These are phyloP conservation scores for Vigna unguiculata DNA, from an alignment of 306 rosid species.

Conservation along the genomic window DNA sequence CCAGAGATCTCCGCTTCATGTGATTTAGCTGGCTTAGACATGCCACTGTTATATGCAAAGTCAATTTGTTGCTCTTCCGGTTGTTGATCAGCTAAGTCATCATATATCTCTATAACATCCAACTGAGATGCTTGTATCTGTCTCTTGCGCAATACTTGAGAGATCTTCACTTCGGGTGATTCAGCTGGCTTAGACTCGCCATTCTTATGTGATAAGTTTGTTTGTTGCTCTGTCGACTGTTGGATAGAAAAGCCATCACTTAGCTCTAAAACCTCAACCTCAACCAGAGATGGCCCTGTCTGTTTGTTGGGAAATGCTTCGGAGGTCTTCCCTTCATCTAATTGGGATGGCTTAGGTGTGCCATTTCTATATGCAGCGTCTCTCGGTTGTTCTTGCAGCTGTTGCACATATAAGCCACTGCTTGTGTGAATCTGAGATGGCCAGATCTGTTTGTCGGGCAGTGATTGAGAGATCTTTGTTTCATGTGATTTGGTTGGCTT, in stretches of 20 bases:
- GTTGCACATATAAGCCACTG: not conserved
- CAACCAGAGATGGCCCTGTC: not conserved
- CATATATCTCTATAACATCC: not conserved
- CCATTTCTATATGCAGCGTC: not conserved
- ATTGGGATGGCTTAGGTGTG: not conserved
- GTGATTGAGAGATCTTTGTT: not conserved
- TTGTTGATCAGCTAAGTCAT: slow-evolving; percentile 40
- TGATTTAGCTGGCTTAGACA: slow-evolving; percentile 35
- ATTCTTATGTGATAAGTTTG: not conserved
- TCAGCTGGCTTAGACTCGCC: not conserved
- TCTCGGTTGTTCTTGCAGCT: not conserved
- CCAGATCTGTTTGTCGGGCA: not conserved
- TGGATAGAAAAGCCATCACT: not conserved
- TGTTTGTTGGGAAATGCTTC: slow-evolving; percentile 19
- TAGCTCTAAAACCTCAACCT: not conserved
- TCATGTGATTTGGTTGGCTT: not conserved
- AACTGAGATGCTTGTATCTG: not conserved
- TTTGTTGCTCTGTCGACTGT: not conserved
- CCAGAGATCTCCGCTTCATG: slow-evolving; percentile 36
- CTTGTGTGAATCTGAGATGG: not conserved
- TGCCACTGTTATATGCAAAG: slow-evolving; percentile 9
- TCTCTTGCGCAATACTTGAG: not conserved
- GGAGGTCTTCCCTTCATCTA: not conserved
- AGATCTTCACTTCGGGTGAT: not conserved
- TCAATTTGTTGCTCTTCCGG: slow-evolving; percentile 42